These are phyloP conservation scores for Fragaria nilgerrensis DNA, from an alignment of 306 rosid genomes.

Conservation along the genomic window DNA sequence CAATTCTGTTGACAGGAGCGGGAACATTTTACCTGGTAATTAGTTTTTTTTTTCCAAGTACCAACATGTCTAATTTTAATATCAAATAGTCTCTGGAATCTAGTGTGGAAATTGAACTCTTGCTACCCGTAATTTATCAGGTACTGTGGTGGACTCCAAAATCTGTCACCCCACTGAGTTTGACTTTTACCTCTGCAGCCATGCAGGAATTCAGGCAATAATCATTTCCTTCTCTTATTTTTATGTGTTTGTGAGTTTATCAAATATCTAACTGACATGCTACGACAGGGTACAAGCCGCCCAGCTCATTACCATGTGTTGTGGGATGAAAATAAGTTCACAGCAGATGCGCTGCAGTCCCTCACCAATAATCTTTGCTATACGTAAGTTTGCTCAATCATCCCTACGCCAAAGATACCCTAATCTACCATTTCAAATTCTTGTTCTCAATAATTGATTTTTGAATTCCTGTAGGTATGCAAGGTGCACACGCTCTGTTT, in stretches of 20 bases:
- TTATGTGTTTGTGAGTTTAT: neutral
- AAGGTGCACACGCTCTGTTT: conserved; percentile 89
- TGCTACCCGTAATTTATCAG: conserved; percentile 35
- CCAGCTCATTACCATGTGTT: conserved; percentile 96
- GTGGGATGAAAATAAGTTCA: conserved; percentile 96
- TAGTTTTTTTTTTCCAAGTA: neutral
- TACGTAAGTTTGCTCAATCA: conserved; percentile 54
- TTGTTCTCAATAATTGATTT: neutral
- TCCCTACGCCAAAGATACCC: neutral
- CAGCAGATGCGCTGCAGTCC: conserved; percentile 78
- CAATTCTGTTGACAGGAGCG: conserved; percentile 70
- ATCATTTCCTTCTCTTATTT: neutral
- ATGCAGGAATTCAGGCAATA: conserved; percentile 90
- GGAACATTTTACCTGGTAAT: conserved; percentile 92
- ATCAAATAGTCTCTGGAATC: neutral
- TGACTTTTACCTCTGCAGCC: conserved; percentile 90
- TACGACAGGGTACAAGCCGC: conserved; percentile 88
- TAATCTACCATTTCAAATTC: neutral
- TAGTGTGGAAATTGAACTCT: neutral
- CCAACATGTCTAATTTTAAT: neutral
- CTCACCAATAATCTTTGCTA: conserved; percentile 91
- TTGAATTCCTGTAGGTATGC: conserved; percentile 61
- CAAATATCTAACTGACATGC: neutral
- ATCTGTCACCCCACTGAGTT: conserved; percentile 96
- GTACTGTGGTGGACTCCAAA: conserved; percentile 93